Base-by-base conservation (phyloP, 2,329 filamentous ascomycete species). In the Ophiostoma australiae region DNA sequence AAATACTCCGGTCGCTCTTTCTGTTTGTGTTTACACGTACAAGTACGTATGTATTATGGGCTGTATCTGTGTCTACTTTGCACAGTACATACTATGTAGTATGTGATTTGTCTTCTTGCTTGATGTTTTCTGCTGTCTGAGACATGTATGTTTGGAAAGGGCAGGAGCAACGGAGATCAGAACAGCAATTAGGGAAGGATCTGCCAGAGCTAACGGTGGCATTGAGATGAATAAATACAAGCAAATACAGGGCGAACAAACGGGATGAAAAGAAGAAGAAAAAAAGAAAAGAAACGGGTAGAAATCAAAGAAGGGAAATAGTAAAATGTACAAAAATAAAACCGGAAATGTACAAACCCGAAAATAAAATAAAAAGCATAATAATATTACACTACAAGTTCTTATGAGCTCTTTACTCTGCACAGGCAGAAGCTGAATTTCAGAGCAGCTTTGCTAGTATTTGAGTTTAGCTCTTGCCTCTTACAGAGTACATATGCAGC, bases 81-180 rank as follows among this genome's bases (percentile, higher is more conserved):
- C n/a, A n/a, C n/a, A n/a, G n/a, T n/a, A n/a, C n/a, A n/a, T n/a
- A n/a, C n/a, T n/a, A n/a, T n/a, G n/a, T n/a, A n/a, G n/a, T n/a
- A n/a, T n/a, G n/a, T n/a, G 27, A 27, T 35, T 23, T n/a, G 61
- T 65, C 4, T 65, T 35, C 20, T 31, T 27, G 23, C 4, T 63
- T 17, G 23, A 13, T 33, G 27, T 23, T 33, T n/a, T 35, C 61
- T 63, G 31, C 48, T 63, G 58, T 63, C 58, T 37, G 31, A 65
- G 31, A 37, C 33, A 37, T 35, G 58, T 15, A 4, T 31, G 23
- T 15, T 20, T 31, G 17, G 31, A 70, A 70, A 61, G 20, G 65
- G 48, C 20, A 68, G 35, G 63, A 58, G 61, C 69, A 20, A 55
- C 20, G 63, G 20, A 67, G 55, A 69, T 69, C 55, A 69, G 37